Evolutionary conservation across 176 grass and related monocot species (phyloP), one percentile per base, ranked within the genome.

Genomic region (Oryza officinalis): DNA sequence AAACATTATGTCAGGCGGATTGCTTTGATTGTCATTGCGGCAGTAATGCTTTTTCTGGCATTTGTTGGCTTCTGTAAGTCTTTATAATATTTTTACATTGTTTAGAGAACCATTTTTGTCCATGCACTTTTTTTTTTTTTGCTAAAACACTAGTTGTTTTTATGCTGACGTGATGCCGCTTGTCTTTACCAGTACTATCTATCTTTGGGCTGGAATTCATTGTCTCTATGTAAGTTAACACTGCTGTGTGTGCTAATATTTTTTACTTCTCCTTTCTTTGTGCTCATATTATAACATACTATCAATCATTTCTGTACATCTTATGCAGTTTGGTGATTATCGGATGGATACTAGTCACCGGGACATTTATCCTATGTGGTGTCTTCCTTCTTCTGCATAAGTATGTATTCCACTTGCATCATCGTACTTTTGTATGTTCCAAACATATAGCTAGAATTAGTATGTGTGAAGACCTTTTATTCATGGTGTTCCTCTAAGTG

Each of bases 341-440:
- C 88, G 96, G 91, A 85, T 99, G 96, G 96, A 94, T 99, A 92
- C 66, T 99, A 11, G 96, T 99, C 33, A 84, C 96, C 2, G 96
- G 87, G 35, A 99, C 96, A 8, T 96, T 99, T 85, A 94, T 99
- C 69, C 76, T 99, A 2, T 99, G 96, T 1, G 96, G 96, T 50
- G 65, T 96, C 37, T 99, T 99, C 80, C 89, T 99, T 85, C 82
- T 99, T 61, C 72, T 99, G 23, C 96, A 99, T 66, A 99, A 99
- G 96, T 99, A 92, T 72, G 89, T 74, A 65, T 83, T 75, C 35
- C 40, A 77, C 23, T 65, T 75, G 23, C 69, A 26, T 81, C 3
- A 32, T 77, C 18, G 1, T 2, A 23, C n/a, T 68, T 13, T 7
- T 27, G 25, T 40, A 57, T 50, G 30, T 80, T 67, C 10, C 9